A percentile compares a stretch with the other conserved stretches of the same genome.
These are phyloP conservation scores for Trichoderma sp. DNA, from an alignment of 2,329 filamentous ascomycete species.

Conservation along the genomic window DNA sequence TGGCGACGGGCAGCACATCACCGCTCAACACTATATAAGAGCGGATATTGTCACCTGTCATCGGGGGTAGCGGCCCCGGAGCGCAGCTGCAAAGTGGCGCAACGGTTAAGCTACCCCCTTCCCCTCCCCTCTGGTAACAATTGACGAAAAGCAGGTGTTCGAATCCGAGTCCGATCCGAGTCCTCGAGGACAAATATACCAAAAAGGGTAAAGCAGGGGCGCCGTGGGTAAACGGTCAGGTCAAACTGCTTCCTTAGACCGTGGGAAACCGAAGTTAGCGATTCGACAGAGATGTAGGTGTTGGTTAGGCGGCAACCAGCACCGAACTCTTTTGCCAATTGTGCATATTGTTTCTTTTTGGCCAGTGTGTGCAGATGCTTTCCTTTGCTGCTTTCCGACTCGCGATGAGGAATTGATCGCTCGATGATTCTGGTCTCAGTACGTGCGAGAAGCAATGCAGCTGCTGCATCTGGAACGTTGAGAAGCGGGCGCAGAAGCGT, in stretches of 20 bases:
- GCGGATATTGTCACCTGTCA: not conserved
- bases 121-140: no score
- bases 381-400: not conserved
- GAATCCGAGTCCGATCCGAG: not conserved
- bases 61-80: not conserved
- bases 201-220: slow-evolving; percentile 32
- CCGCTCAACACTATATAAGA: not conserved
- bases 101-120: not conserved
- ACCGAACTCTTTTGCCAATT: slow-evolving; percentile 38
- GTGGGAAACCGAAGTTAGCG: not conserved
- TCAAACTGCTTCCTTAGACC: slow-evolving; percentile 33
- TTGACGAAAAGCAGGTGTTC: no score
- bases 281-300: slow-evolving; percentile 37
- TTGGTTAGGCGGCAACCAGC: slow-evolving; percentile 22
- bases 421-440: not conserved
- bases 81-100: not conserved
- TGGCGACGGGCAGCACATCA: not conserved
- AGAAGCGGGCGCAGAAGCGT: not conserved
- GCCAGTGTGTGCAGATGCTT: no score
- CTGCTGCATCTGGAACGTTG: not conserved
- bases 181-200: not conserved
- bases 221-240: slow-evolving; percentile 34
- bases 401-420: not conserved
- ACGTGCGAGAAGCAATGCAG: not conserved
- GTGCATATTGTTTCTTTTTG: not conserved